Base-by-base conservation (phyloP, 148 eudicot genomes). In the Chenopodium suecicum region DNA sequence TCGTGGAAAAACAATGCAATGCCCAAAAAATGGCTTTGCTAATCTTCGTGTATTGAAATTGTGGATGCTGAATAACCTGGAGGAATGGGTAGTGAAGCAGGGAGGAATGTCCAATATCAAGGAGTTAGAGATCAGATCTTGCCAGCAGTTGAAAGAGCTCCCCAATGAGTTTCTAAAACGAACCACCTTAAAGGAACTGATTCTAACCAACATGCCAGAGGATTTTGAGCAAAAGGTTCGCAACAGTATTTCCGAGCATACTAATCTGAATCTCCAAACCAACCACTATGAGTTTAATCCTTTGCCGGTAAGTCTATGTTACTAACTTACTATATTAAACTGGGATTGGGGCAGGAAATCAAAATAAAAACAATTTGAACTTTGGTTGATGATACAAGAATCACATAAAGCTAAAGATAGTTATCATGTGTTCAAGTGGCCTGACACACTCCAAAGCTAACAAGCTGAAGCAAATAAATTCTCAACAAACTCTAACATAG, bases 31-130 rank as follows among this genome's bases (percentile, higher is more conserved):
- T 12, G 84, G 85, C 8, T 89, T 89, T 67, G 14, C 0, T 6
- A 80, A 70, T 75, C 88, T 89, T 17, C 56, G 65, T 20, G 86
- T 86, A 22, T 73, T 89, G 41, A 89, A 86, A 73, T 80, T 89
- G n/a, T 89, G 92, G 92, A 88, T 78, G 88, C 82, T 89, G 78
- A 75, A 69, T 81, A 47, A 83, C 10, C 70, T 89, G 79, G 65
- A 60, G 34, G 66, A 83, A 12, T 89, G 83, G 90, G 75, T 7
- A 9, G 81, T 89, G 79, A 34, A 83, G 52, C 80, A 50, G 25
- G 86, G 79, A 13, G 86, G 82, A 58, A 86, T 89, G 89, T 73
- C 79, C 52, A 56, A 72, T 32, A 85, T 89, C 54, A 84, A 44
- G 70, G 87, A 88, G 34, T 62, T 88, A 48, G 66, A 86, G 25